Conservation (phyloP, 345 rosid genomes). For the Euphorbia lathyris region DNA sequence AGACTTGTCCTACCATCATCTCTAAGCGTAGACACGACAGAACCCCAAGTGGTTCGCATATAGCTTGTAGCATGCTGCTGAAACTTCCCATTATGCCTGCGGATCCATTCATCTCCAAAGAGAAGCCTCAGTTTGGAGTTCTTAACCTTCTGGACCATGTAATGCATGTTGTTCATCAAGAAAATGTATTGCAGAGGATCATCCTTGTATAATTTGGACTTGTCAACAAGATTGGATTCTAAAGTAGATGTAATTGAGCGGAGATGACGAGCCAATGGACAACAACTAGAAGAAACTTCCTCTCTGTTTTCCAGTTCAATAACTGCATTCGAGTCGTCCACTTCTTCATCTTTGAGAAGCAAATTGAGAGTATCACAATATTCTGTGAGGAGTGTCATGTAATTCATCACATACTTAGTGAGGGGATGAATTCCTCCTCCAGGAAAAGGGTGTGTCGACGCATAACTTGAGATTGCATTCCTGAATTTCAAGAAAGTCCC, state of each 20-base stretch:
- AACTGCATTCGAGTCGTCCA: constrained; percentile 29
- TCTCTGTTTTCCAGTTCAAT: constrained; percentile 27
- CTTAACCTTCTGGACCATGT: constrained; percentile 73
- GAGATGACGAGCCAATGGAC: constrained; percentile 56
- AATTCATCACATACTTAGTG: constrained; percentile 78
- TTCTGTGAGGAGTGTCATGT: constrained; percentile 50
- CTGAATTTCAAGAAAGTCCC: constrained; percentile 47
- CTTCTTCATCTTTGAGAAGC: constrained; percentile 44
- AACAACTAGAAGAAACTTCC: constrained; percentile 37
- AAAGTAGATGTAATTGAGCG: constrained; percentile 42
- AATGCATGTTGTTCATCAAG: constrained; percentile 66
- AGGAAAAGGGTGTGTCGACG: constrained; percentile 40
- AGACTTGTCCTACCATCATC: constrained; percentile 30
- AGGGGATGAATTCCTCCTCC: constrained; percentile 64
- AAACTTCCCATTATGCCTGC: constrained; percentile 54
- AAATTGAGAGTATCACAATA: constrained; percentile 48
- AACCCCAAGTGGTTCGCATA: constrained; percentile 66
- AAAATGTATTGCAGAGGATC: constrained; percentile 49
- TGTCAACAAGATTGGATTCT: constrained; percentile 46
- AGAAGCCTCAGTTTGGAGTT: constrained; percentile 52
- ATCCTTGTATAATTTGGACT: constrained; percentile 54
- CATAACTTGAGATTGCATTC: constrained; percentile 41
- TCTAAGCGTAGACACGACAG: constrained; percentile 44
- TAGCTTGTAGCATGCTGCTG: constrained; percentile 62
- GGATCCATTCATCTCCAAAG: constrained; percentile 87